Conservation (phyloP, 306 rosid species). For the Dicorynia guianensis region DNA sequence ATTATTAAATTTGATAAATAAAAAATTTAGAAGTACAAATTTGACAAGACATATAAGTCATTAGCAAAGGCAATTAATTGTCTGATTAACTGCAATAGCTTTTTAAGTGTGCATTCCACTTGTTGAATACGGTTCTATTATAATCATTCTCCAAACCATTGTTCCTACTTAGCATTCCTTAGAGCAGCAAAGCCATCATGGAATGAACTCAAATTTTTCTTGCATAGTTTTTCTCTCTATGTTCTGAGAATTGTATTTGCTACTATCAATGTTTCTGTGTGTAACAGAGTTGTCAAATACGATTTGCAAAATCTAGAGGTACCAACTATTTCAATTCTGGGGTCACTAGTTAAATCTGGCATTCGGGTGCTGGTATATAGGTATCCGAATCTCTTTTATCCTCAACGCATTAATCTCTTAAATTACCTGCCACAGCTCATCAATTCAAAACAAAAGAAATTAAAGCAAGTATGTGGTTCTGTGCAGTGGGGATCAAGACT, state of each 20-base stretch:
- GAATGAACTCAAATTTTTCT: no score
- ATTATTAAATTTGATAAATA: no score
- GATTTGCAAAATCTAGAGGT: conserved; percentile 44
- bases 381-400: background rate
- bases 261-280: background rate
- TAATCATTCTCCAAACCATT: background rate
- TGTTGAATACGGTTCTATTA: background rate
- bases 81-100: no score
- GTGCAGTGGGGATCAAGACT: conserved; percentile 63
- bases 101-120: no score
- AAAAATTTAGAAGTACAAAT: no score
- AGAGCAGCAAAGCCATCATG: background rate
- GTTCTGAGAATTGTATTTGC: no score
- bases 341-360: conserved; percentile 51
- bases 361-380: conserved; percentile 57
- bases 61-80: no score
- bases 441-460: background rate
- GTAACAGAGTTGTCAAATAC: conserved; percentile 45
- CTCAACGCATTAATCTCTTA: background rate
- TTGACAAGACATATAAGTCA: no score
- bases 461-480: background rate
- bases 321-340: conserved; percentile 53
- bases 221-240: no score
- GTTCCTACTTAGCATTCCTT: background rate
- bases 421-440: background rate